Base-by-base conservation (phyloP, 192 early-diverging fungal genomes). In the Linnemannia schmuckeri region DNA sequence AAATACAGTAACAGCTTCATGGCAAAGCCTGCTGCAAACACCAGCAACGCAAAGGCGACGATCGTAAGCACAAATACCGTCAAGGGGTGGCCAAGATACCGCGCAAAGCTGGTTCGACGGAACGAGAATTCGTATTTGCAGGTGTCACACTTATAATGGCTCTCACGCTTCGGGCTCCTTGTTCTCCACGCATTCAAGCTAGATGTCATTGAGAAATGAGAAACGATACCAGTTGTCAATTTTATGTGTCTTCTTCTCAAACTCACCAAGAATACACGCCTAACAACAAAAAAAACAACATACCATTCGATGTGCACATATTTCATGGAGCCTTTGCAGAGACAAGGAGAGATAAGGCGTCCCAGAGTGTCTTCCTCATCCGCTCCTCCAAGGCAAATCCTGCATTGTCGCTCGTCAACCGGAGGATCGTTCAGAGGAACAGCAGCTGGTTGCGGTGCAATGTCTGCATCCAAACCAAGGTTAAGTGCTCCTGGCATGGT, bases 311-410 rank as follows among this genome's bases (percentile, higher is more conserved):
- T 75, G 47, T 86, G 90, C 4, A 90, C 89, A 46, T 88, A 91
- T 82, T 90, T 79, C 91, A 93, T 93, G 37, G 92, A 91, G 27
- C 92, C 92, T 76, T 93, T 93, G 88, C 92, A 93, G 12, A 88
- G 77, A 78, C 92, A 93, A 7, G 92, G 92, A 12, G 88, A 89
- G 46, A 93, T 89, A 12, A 93, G 79, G 42, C 88, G 79, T 41
- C 92, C 92, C 7, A 93, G 82, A 5, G 75, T 88, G n/a, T 88
- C 85, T 70, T 90, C 90, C 37, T 91, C 91, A 61, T 93, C 91
- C 10, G 81, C 76, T 27, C 85, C 87, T 22, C 88, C 83, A 10
- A 89, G 89, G 47, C 92, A 93, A 47, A 93, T 93, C 61, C 92
- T 87, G 73, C 92, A 93, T 46, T 91, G 79, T 35, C 88, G 77